Evolutionary conservation across 1,284 basidiomycete species (phyloP).

Genomic region (Bjerkandera adusta): DNA sequence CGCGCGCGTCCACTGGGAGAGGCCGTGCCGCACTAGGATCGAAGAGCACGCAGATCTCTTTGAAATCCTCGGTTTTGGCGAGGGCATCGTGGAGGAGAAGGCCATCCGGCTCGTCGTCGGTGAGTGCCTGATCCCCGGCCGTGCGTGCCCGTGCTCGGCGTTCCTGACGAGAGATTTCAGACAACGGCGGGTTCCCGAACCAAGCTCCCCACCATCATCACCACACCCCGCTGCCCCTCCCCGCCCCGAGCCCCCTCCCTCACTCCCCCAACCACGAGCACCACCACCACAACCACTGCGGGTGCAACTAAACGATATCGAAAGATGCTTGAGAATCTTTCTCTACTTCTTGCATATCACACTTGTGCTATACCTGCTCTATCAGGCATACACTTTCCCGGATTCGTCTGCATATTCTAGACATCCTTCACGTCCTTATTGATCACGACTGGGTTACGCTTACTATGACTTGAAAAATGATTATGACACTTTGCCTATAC

Average conservation of each 20-base stretch:
- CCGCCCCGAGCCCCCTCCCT: not conserved
- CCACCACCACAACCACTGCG: constrained; percentile 1
- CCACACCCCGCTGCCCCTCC: not conserved
- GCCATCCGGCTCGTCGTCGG: constrained; percentile 40
- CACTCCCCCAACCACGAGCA: too few relatives aligned
- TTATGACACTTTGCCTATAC: too few relatives aligned
- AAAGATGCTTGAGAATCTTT: not conserved
- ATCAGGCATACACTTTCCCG: too few relatives aligned
- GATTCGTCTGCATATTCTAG: too few relatives aligned
- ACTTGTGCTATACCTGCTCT: too few relatives aligned
- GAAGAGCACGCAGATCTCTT: constrained; percentile 35
- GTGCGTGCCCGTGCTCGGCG: too few relatives aligned
- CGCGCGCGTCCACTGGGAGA: constrained; percentile 39
- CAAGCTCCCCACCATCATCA: constrained; percentile 1
- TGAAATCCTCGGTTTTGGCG: constrained; percentile 33
- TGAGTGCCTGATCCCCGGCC: constrained; percentile 23
- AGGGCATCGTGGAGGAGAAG: constrained; percentile 37
- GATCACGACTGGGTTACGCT: too few relatives aligned
- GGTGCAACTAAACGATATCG: not conserved
- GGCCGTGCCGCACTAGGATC: constrained; percentile 34
- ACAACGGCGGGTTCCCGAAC: too few relatives aligned
- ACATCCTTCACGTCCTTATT: too few relatives aligned
- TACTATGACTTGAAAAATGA: too few relatives aligned
- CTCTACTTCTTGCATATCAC: too few relatives aligned
- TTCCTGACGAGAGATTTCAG: too few relatives aligned